These are phyloP conservation scores for Pseudogymnoascus sp. DNA, from an alignment of 2,329 filamentous ascomycete genomes.

Conservation along the genomic window DNA sequence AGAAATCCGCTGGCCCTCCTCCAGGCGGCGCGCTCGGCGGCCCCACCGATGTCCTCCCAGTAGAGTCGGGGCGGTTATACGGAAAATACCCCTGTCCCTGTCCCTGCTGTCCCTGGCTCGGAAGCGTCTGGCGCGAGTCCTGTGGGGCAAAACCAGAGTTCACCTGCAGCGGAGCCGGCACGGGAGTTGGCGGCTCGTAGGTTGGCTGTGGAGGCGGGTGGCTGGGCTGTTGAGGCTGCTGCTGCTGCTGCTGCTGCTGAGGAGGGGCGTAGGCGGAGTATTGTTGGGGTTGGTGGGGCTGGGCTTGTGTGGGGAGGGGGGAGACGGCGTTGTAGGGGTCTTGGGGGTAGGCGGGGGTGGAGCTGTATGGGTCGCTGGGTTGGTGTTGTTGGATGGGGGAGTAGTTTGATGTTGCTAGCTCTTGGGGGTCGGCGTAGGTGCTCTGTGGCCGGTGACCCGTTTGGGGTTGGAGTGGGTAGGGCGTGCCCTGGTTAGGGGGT, in stretches of 20 bases:
- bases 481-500: slow-evolving; percentile 41
- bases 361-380: slow-evolving; percentile 30
- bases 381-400: slow-evolving; percentile 49
- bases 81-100: slow-evolving; percentile 48
- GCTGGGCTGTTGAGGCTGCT: slow-evolving; percentile 14
- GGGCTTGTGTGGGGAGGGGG: slow-evolving; percentile 15
- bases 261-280: slow-evolving; percentile 24
- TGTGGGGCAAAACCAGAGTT: slow-evolving; percentile 28
- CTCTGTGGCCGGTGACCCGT: slow-evolving; percentile 51
- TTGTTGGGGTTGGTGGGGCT: slow-evolving; percentile 21
- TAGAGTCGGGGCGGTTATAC: slow-evolving; percentile 31
- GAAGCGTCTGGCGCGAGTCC: slow-evolving; percentile 42
- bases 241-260: slow-evolving; percentile 16
- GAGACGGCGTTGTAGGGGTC: slow-evolving; percentile 22
- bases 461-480: slow-evolving; percentile 34
- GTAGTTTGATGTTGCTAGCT: slow-evolving; percentile 69
- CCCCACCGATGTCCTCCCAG: slow-evolving; percentile 20
- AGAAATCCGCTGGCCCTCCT: slow-evolving; percentile 40
- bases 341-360: slow-evolving; percentile 20
- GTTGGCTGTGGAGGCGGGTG: slow-evolving; percentile 15
- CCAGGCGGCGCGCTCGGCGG: slow-evolving; percentile 38
- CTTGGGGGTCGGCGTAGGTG: slow-evolving; percentile 64
- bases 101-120: slow-evolving; percentile 35
- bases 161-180: slow-evolving; percentile 19
- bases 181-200: slow-evolving; percentile 23